Percentiles rank a stretch among this genome's conserved stretches.
Evolutionary conservation across 345 rosid genomes (phyloP).

Genomic region (Boechera divaricarpa): DNA sequence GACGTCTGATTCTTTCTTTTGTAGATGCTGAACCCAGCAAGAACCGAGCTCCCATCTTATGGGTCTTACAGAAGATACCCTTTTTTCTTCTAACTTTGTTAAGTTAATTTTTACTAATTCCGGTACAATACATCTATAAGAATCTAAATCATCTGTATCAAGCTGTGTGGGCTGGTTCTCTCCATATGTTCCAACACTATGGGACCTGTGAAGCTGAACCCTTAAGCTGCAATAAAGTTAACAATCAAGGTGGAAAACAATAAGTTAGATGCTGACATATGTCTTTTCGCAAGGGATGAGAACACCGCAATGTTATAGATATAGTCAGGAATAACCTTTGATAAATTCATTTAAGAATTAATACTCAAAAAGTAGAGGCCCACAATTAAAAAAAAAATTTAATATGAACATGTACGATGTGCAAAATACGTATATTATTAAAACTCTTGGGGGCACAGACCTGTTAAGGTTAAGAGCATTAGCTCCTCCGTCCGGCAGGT

Average conservation of each 20-base stretch:
- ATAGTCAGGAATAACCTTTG: not conserved
- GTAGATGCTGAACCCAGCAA: slow-evolving; percentile 93
- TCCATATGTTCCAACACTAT: slow-evolving; percentile 50
- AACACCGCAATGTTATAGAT: not conserved
- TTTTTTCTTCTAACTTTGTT: slow-evolving; percentile 63
- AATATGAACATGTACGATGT: not conserved
- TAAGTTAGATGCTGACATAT: slow-evolving; percentile 24
- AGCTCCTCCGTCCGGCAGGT: slow-evolving; percentile 94
- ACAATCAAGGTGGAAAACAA: slow-evolving; percentile 23
- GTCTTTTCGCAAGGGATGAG: slow-evolving; percentile 12
- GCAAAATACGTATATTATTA: slow-evolving; percentile 1
- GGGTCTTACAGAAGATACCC: slow-evolving; percentile 51
- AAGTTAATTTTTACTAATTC: slow-evolving; percentile 64
- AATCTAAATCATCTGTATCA: slow-evolving; percentile 56
- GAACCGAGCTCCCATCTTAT: slow-evolving; percentile 98
- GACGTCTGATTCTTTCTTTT: slow-evolving; percentile 67
- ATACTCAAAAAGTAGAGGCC: slow-evolving; percentile 18
- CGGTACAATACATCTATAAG: slow-evolving; percentile 61
- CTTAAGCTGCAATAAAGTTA: slow-evolving; percentile 69
- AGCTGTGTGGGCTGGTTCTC: slow-evolving; percentile 59
- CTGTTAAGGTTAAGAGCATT: slow-evolving; percentile 87
- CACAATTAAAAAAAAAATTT: slow-evolving; percentile 2
- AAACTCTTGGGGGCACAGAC: slow-evolving; percentile 42
- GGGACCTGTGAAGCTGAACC: slow-evolving; percentile 68
- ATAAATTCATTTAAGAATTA: not conserved